Conservation (phyloP, 1,139 yeast genomes). For the Chernovozyma sophiae-reginae region DNA sequence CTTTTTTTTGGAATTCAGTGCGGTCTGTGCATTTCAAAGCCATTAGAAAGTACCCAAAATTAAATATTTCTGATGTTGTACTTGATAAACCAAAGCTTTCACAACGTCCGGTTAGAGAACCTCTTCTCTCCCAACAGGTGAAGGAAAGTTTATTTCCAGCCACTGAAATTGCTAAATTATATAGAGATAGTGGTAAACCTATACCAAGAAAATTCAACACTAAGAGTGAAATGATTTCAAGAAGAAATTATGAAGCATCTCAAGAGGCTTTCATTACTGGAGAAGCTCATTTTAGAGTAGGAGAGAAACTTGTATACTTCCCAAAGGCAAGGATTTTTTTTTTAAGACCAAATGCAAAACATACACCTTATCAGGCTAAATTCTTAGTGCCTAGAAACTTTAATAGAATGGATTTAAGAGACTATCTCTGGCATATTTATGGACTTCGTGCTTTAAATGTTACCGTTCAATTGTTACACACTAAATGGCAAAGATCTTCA, state of each 20-base stretch:
- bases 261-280: constrained; percentile 59
- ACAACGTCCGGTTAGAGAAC: constrained; percentile 36
- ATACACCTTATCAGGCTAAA: constrained; percentile 93
- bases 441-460: constrained; percentile 84
- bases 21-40: constrained; percentile 32
- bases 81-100: constrained; percentile 38
- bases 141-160: constrained; percentile 41
- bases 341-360: constrained; percentile 86
- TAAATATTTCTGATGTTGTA: constrained; percentile 35
- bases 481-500: constrained; percentile 58
- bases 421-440: constrained; percentile 82
- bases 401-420: constrained; percentile 87
- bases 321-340: constrained; percentile 81
- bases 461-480: constrained; percentile 81
- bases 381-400: constrained; percentile 88
- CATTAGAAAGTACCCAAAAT: constrained; percentile 35
- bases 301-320: constrained; percentile 67
- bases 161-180: constrained; percentile 31
- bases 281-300: constrained; percentile 76
- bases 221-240: constrained; percentile 33
- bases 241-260: constrained; percentile 38
- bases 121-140: constrained; percentile 39
- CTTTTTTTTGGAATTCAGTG: constrained; percentile 2
- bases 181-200: constrained; percentile 37
- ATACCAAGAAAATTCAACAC: constrained; percentile 40